These are phyloP conservation scores for Panaeolus cyanescens DNA, from an alignment of 768 basidiomycete species.

Conservation along the genomic window DNA sequence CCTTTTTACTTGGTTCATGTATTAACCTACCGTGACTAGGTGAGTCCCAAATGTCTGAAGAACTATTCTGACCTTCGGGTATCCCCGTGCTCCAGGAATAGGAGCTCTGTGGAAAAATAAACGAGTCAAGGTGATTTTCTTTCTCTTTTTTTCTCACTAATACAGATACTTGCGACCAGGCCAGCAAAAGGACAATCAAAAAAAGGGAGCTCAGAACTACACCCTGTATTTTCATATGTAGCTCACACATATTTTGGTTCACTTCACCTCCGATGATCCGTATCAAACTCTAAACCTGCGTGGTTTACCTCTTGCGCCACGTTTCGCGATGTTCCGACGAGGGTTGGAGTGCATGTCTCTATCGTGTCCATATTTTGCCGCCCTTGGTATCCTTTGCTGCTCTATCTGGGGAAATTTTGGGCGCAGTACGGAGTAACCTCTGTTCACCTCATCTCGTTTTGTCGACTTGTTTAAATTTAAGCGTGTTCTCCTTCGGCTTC, in stretches of 20 bases:
- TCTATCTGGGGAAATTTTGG: constrained; percentile 4
- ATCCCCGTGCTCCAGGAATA: neutral
- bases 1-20: constrained; percentile 1
- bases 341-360: neutral
- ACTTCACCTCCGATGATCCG: constrained; percentile 18
- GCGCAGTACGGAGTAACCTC: constrained; percentile 4
- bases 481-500: neutral
- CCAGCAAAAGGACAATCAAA: neutral
- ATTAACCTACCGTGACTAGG: neutral
- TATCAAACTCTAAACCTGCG: constrained; percentile 21
- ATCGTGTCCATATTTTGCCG: constrained; percentile 3
- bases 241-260: constrained; percentile 9
- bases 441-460: neutral
- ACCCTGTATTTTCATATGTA: neutral
- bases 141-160: constrained; percentile 1
- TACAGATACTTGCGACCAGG: neutral
- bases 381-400: neutral
- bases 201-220: neutral
- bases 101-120: neutral
- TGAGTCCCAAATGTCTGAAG: neutral
- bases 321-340: constrained; percentile 12
- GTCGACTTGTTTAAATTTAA: neutral
- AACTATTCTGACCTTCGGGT: neutral
- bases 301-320: constrained; percentile 6
- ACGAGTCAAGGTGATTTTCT: neutral